These are phyloP conservation scores for Hansenula lynferdii DNA, from an alignment of 1,139 yeast species.

Conservation along the genomic window DNA sequence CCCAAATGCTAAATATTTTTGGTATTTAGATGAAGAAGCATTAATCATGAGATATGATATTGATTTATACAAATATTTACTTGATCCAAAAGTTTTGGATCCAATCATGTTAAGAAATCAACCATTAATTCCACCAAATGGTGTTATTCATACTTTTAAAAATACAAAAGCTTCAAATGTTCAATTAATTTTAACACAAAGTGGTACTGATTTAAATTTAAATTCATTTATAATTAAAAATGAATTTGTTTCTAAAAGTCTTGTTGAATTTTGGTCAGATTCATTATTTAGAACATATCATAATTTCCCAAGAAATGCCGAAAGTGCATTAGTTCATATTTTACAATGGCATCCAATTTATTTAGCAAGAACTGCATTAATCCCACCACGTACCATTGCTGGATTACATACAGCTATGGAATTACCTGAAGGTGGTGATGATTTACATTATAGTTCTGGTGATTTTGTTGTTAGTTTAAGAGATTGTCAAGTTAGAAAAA, in stretches of 20 bases:
- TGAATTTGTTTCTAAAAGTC: constrained; percentile 56
- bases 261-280: constrained; percentile 75
- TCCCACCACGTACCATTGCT: constrained; percentile 56
- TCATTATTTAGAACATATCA: constrained; percentile 60
- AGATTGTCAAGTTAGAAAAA: constrained; percentile 41
- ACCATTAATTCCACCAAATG: constrained; percentile 64
- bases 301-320: constrained; percentile 56
- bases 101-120: constrained; percentile 59
- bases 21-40: constrained; percentile 78
- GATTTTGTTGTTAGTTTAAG: constrained; percentile 62
- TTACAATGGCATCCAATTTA: constrained; percentile 91
- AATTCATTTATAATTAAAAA: constrained; percentile 66
- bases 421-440: constrained; percentile 31
- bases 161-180: constrained; percentile 49
- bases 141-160: constrained; percentile 66
- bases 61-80: constrained; percentile 50
- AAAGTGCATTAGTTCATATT: constrained; percentile 71
- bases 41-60: constrained; percentile 62
- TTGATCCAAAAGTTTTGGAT: constrained; percentile 51
- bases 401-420: constrained; percentile 34
- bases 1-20: constrained; percentile 78
- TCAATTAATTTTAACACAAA: constrained; percentile 63
- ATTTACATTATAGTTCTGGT: constrained; percentile 46
- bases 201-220: constrained; percentile 53
- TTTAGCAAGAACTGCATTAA: constrained; percentile 64